A percentile compares a stretch with the other conserved stretches of the same genome.
Evolutionary conservation across 192 early-diverging fungal species (phyloP).

Genomic region (Umbelopsis sp.): DNA sequence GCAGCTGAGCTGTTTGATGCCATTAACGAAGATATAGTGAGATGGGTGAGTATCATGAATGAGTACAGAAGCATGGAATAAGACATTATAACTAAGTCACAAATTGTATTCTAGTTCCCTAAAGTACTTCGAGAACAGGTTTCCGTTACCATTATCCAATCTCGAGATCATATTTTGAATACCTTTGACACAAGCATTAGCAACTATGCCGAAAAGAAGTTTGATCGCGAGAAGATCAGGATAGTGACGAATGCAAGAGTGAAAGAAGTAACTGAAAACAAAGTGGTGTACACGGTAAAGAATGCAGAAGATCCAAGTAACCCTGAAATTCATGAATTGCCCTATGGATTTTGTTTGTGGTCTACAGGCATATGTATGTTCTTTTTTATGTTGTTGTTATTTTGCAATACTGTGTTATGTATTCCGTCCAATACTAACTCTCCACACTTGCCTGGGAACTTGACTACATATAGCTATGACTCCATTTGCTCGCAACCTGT

Average conservation of each 20-base stretch:
- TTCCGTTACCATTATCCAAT: slow-evolving; percentile 64
- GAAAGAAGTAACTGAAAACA: slow-evolving; percentile 50
- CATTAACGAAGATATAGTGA: slow-evolving; percentile 59
- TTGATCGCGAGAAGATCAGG: slow-evolving; percentile 63
- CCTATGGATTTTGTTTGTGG: slow-evolving; percentile 59
- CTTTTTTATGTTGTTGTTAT: background rate
- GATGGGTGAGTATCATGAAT: slow-evolving; percentile 55
- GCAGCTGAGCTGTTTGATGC: slow-evolving; percentile 61
- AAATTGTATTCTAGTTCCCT: slow-evolving; percentile 61
- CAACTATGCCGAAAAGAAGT: slow-evolving; percentile 64
- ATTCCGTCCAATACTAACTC: slow-evolving; percentile 1
- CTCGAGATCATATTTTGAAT: slow-evolving; percentile 72
- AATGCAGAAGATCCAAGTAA: slow-evolving; percentile 31
- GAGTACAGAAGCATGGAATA: too few species aligned
- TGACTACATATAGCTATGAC: slow-evolving; percentile 43
- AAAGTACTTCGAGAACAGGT: slow-evolving; percentile 57
- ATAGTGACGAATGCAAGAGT: slow-evolving; percentile 73
- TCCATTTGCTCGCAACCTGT: slow-evolving; percentile 51
- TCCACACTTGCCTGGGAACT: too few species aligned
- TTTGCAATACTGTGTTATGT: slow-evolving; percentile 8
- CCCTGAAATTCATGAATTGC: slow-evolving; percentile 27
- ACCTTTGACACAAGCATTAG: slow-evolving; percentile 70
- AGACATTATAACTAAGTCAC: too few species aligned
- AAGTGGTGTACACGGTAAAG: slow-evolving; percentile 58
- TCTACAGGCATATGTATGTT: slow-evolving; percentile 55